These are phyloP conservation scores for Quercus robur DNA, from an alignment of 306 rosid species.

Conservation along the genomic window DNA sequence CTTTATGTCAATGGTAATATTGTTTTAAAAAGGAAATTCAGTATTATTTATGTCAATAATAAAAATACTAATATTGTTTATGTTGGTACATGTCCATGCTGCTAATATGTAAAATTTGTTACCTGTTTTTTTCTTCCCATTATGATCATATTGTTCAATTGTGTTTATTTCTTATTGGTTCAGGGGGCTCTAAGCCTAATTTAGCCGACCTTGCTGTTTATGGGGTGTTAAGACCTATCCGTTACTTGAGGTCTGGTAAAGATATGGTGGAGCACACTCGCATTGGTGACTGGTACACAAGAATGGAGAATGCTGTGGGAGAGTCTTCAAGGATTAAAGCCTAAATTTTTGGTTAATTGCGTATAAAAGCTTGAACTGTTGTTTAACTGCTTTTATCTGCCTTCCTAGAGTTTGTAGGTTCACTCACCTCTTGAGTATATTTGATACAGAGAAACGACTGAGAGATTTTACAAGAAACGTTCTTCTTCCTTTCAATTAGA, in stretches of 20 bases:
- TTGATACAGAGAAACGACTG: background rate
- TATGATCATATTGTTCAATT: background rate
- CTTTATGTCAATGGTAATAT: background rate
- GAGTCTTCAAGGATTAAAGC: constrained; percentile 64
- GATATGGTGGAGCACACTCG: constrained; percentile 96
- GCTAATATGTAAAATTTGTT: background rate
- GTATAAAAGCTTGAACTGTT: constrained; percentile 33
- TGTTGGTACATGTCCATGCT: background rate
- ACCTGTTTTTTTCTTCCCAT: background rate
- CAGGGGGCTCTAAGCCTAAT: constrained; percentile 63
- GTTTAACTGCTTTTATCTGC: background rate
- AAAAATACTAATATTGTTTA: background rate
- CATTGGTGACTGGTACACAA: constrained; percentile 90
- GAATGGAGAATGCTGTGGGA: constrained; percentile 84
- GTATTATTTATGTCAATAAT: too few species aligned
- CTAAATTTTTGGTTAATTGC: constrained; percentile 23
- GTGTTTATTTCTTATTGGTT: background rate
- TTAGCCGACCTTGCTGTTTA: constrained; percentile 56
- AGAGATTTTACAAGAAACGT: background rate
- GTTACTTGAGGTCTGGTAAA: constrained; percentile 80
- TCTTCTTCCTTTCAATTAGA: background rate
- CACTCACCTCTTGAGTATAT: background rate
- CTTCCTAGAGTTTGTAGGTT: constrained; percentile 15
- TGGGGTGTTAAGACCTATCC: constrained; percentile 89
- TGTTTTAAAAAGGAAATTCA: background rate